Percentiles rank a stretch among this genome's conserved stretches.
Evolutionary conservation across 305 asterid species (phyloP).

Genomic region (Plantago lanceolata): DNA sequence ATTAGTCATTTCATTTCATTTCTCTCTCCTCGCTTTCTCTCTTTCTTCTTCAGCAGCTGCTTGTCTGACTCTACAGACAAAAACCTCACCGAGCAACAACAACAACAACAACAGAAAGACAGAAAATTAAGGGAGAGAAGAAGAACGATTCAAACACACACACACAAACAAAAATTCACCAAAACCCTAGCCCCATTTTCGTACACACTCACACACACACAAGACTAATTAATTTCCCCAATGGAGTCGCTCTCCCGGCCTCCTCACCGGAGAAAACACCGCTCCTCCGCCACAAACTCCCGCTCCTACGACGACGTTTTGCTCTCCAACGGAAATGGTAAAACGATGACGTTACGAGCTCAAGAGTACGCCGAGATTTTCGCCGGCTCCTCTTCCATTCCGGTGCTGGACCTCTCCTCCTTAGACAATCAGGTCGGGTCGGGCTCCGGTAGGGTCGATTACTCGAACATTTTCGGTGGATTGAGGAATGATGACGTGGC

Average conservation of each 20-base stretch:
- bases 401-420: slow-evolving; percentile 67
- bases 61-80: slow-evolving; percentile 39
- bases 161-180: not conserved
- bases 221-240: too few relatives aligned
- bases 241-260: slow-evolving; percentile 68
- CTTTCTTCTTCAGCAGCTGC: slow-evolving; percentile 25
- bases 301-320: slow-evolving; percentile 71
- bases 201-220: not conserved
- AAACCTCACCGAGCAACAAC: not conserved
- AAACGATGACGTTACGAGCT: slow-evolving; percentile 22
- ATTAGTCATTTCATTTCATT: not conserved
- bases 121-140: not conserved
- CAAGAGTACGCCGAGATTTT: slow-evolving; percentile 76
- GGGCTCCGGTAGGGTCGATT: slow-evolving; percentile 43
- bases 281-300: slow-evolving; percentile 38
- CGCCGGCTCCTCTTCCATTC: slow-evolving; percentile 54
- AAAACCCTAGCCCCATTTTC: slow-evolving; percentile 29
- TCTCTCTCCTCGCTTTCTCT: slow-evolving; percentile 11
- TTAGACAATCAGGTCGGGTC: slow-evolving; percentile 41
- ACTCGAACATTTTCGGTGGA: slow-evolving; percentile 69
- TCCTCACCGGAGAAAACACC: slow-evolving; percentile 55
- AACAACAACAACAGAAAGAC: too few relatives aligned
- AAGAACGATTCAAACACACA: slow-evolving; percentile 24
- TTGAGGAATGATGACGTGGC: slow-evolving; percentile 45
- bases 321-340: slow-evolving; percentile 25